Evolutionary conservation across 805 yeast species (phyloP).

Genomic region (Metschnikowia lochheadii): DNA sequence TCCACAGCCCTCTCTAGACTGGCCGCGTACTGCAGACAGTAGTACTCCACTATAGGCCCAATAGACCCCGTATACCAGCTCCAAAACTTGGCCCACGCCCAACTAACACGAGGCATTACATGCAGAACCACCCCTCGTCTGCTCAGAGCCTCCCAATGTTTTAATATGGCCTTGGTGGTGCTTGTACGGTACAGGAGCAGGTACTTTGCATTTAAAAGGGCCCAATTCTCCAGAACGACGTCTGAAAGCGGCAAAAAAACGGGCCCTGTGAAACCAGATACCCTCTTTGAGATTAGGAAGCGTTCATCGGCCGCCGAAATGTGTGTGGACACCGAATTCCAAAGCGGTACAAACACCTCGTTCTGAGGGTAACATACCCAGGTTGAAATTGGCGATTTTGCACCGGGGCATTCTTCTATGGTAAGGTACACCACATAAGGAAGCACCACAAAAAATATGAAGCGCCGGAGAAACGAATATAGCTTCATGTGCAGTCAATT

Average conservation of each 20-base stretch:
- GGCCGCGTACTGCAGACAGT: conserved; percentile 9
- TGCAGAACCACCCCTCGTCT: background rate
- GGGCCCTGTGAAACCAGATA: conserved; percentile 2
- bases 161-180: background rate
- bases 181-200: conserved; percentile 5
- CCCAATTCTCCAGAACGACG: background rate
- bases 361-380: background rate
- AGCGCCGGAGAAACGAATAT: background rate
- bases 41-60: conserved; percentile 12
- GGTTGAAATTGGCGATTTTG: background rate
- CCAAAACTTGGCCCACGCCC: background rate
- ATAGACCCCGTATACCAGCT: conserved; percentile 6
- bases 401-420: conserved; percentile 9
- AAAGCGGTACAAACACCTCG: background rate
- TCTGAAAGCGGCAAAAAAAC: background rate
- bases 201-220: conserved; percentile 5
- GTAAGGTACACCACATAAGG: conserved; percentile 12
- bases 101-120: background rate
- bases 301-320: conserved; percentile 5
- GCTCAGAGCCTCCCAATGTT: background rate
- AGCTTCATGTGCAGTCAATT: background rate
- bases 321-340: background rate
- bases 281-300: background rate
- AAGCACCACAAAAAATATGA: background rate
- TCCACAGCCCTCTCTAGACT: conserved; percentile 9